These are phyloP conservation scores for Leccinellum luteum DNA, from an alignment of 768 basidiomycete species.

Conservation along the genomic window DNA sequence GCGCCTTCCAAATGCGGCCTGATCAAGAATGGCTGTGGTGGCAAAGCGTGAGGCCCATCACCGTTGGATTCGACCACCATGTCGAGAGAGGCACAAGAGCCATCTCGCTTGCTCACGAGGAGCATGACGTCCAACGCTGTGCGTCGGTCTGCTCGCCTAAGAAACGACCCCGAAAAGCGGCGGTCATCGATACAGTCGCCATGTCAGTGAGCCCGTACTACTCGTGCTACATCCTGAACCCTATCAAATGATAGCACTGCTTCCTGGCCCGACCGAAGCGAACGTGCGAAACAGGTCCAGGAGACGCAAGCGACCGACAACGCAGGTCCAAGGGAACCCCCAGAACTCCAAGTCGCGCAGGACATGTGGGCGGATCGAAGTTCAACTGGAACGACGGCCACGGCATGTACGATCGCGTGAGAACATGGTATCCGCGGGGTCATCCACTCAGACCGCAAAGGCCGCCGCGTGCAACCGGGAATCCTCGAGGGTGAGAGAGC, in stretches of 20 bases:
- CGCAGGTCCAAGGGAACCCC: not conserved
- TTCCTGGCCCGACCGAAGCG: not conserved
- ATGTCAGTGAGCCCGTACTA: conserved; percentile 12
- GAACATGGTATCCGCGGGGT: not conserved
- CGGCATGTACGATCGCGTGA: conserved; percentile 2
- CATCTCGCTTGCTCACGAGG: conserved; percentile 20
- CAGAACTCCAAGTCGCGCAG: conserved; percentile 8
- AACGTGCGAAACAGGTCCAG: not conserved
- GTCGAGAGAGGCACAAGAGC: conserved; percentile 12
- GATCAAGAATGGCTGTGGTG: conserved; percentile 8
- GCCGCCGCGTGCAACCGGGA: conserved; percentile 32
- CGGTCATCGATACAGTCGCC: conserved; percentile 2
- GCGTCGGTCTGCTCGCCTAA: conserved; percentile 27
- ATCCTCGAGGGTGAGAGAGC: conserved; percentile 38
- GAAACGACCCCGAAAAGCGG: not conserved
- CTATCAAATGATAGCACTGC: conserved; percentile 8
- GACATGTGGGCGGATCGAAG: conserved; percentile 11
- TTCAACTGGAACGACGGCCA: not conserved
- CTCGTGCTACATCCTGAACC: not conserved
- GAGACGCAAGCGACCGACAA: conserved; percentile 9
- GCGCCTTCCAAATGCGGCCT: conserved; percentile 31
- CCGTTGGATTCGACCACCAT: conserved; percentile 13
- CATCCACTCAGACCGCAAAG: not conserved
- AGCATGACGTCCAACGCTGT: conserved; percentile 18
- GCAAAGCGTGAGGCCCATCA: not conserved